Conservation (phyloP, 139 green algal genomes). For the Yamagishiella unicocca region DNA sequence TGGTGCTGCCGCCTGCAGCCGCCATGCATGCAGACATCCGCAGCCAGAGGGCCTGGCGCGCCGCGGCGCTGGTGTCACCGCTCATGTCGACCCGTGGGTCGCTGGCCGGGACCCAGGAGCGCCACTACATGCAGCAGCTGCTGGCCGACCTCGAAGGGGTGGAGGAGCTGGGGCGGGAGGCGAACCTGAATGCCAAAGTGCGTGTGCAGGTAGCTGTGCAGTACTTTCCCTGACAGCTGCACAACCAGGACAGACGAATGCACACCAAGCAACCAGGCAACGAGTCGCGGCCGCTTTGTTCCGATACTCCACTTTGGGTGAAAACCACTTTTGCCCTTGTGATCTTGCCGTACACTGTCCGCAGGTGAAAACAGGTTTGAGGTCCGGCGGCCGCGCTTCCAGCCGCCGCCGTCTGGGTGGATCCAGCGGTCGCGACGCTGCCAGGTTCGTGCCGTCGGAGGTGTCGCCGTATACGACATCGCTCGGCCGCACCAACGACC, state of each 20-base stretch:
- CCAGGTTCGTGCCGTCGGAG: no score
- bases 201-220: no score
- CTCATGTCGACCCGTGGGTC: neutral
- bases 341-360: no score
- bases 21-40: neutral
- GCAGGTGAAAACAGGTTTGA: no score
- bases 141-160: neutral
- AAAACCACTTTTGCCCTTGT: neutral
- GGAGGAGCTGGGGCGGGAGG: neutral
- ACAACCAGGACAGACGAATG: neutral
- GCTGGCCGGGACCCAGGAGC: neutral
- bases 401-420: no score
- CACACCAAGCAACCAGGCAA: no score
- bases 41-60: neutral
- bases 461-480: no score
- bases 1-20: neutral
- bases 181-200: no score
- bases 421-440: no score
- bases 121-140: neutral
- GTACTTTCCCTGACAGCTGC: neutral
- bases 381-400: no score
- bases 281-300: neutral
- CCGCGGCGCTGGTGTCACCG: neutral
- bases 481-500: no score
- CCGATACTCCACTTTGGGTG: neutral